phyloP scores from a whole-genome alignment of 495 filamentous ascomycete genomes.

The Neurospora sp. region DNA sequence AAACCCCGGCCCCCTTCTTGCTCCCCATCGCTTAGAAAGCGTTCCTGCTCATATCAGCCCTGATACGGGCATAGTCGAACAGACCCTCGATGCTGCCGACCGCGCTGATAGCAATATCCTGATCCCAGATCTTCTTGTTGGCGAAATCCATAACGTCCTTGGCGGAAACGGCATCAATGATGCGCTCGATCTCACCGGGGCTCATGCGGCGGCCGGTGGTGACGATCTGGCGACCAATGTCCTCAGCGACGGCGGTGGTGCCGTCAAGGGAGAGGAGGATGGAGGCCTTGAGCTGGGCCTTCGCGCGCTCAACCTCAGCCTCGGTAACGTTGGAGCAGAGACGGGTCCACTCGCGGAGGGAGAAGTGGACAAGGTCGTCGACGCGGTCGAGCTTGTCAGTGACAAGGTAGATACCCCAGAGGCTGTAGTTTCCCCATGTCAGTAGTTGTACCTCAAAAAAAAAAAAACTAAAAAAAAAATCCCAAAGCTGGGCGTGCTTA shows the following conservation, averaged over 20 bases:
- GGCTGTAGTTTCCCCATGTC: constrained; percentile 41
- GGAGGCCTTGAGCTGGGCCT: constrained; percentile 97
- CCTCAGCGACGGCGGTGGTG: constrained; percentile 93
- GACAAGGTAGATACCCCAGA: constrained; percentile 99
- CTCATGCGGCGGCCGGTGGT: constrained; percentile 86
- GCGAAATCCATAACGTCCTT: constrained; percentile 97
- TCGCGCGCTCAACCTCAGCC: constrained; percentile 93
- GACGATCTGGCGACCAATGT: constrained; percentile 96
- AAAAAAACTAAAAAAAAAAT: not conserved
- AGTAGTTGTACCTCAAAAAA: not conserved
- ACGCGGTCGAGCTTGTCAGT: constrained; percentile 77
- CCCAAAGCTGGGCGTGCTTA: constrained; percentile 33
- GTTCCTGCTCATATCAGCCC: constrained; percentile 86
- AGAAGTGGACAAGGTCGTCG: constrained; percentile 96
- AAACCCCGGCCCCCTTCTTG: constrained; percentile 12
- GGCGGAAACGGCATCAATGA: constrained; percentile 78
- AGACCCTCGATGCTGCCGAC: constrained; percentile 86
- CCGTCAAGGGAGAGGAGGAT: constrained; percentile 94
- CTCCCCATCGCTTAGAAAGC: constrained; percentile 15
- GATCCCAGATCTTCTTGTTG: constrained; percentile 85
- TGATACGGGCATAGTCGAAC: constrained; percentile 81
- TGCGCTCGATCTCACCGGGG: constrained; percentile 87
- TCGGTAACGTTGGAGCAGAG: constrained; percentile 76
- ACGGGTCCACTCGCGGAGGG: constrained; percentile 95
- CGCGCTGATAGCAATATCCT: constrained; percentile 87